Conservation (phyloP, 116 monocot species). For the Cymodocea nodosa region DNA sequence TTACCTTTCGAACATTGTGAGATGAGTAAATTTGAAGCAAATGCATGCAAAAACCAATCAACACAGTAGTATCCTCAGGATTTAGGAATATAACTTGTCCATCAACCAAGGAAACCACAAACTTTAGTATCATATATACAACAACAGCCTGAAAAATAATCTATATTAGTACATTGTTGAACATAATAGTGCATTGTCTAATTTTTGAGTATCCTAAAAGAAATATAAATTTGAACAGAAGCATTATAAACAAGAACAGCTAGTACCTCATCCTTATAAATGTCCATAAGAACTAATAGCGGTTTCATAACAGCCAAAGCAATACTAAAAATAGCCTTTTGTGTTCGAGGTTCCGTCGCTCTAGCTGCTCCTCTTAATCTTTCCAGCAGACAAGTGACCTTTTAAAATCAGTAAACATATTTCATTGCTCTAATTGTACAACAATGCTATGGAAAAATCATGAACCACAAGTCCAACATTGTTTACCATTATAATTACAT, state of each 20-base stretch:
- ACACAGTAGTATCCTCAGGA: constrained; percentile 56
- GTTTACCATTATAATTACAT: constrained; percentile 56
- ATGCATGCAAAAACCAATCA: constrained; percentile 73
- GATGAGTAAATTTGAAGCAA: constrained; percentile 79
- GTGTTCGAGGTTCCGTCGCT: constrained; percentile 77
- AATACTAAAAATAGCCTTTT: constrained; percentile 77
- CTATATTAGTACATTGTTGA: background rate
- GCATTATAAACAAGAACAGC: background rate
- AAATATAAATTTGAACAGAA: background rate
- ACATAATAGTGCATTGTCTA: background rate
- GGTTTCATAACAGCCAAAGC: constrained; percentile 64
- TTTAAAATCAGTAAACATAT: constrained; percentile 6
- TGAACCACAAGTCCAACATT: background rate
- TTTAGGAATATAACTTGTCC: constrained; percentile 64
- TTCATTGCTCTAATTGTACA: background rate
- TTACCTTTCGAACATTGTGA: constrained; percentile 83
- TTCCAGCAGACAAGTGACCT: constrained; percentile 85
- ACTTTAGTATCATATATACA: constrained; percentile 86
- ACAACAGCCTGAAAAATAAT: constrained; percentile 47
- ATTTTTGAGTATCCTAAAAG: too few relatives aligned
- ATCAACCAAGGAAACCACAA: constrained; percentile 80
- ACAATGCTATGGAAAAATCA: background rate
- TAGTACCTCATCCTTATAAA: constrained; percentile 67
- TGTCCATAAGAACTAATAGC: constrained; percentile 53
- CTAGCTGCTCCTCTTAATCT: constrained; percentile 80